Percentiles rank a stretch among this genome's conserved stretches.
phyloP scores from a whole-genome alignment of 441 rosid species.

The Melastoma candidum region DNA sequence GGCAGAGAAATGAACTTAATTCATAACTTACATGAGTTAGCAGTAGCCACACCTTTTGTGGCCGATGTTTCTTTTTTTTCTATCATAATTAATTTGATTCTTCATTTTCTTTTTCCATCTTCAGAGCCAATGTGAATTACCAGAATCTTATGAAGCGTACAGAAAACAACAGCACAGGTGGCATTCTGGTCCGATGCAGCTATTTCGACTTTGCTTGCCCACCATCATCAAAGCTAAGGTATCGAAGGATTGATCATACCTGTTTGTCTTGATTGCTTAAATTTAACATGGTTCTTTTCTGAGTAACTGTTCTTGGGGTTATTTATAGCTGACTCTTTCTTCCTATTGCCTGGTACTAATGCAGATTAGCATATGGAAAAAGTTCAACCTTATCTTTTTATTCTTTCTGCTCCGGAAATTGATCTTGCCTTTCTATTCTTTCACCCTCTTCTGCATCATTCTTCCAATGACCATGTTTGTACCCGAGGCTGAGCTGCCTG shows the following conservation, averaged over 20 bases:
- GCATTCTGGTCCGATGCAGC: conserved; percentile 98
- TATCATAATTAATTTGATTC: too few species aligned
- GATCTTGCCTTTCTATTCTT: conserved; percentile 84
- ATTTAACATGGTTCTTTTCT: not conserved
- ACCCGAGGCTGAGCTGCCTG: conserved; percentile 80
- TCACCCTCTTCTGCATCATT: conserved; percentile 83
- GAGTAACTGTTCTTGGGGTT: not conserved
- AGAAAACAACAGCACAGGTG: conserved; percentile 93
- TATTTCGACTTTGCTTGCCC: conserved; percentile 78
- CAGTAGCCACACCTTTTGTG: too few species aligned
- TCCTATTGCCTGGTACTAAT: conserved; percentile 20
- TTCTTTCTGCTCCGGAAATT: conserved; percentile 88
- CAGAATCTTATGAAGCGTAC: conserved; percentile 90
- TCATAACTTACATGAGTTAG: too few species aligned
- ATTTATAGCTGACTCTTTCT: not conserved
- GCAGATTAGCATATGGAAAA: conserved; percentile 54
- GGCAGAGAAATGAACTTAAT: too few species aligned
- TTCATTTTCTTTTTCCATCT: too few species aligned
- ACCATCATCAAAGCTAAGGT: conserved; percentile 75
- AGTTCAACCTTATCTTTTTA: conserved; percentile 67
- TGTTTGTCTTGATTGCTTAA: not conserved
- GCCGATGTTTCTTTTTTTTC: too few species aligned
- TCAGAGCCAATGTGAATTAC: conserved; percentile 46
- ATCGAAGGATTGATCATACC: not conserved
- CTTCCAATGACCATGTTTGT: conserved; percentile 91